phyloP scores from a whole-genome alignment of 768 basidiomycete species.

The Kwoniella bestiolae region DNA sequence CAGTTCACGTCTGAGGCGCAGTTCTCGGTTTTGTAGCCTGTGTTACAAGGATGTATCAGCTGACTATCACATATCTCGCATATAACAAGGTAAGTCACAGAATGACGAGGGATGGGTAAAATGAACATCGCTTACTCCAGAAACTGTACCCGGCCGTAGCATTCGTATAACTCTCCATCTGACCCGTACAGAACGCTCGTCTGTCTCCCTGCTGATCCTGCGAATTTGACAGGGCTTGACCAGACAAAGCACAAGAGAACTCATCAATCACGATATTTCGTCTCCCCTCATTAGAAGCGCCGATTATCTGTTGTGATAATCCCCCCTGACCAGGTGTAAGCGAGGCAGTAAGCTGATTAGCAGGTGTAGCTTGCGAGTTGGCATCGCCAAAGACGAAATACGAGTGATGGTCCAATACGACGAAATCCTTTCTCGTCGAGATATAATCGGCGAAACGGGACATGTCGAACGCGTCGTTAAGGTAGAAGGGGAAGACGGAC shows the following conservation, averaged over 20 bases:
- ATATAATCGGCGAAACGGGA: constrained; percentile 44
- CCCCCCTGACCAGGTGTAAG: constrained; percentile 33
- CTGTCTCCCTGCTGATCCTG: constrained; percentile 61
- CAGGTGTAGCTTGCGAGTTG: constrained; percentile 22
- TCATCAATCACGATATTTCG: constrained; percentile 49
- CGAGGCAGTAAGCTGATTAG: constrained; percentile 55
- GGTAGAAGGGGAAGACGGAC: constrained; percentile 51
- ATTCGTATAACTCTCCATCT: constrained; percentile 66
- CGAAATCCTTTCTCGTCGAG: constrained; percentile 57
- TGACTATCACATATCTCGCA: not conserved
- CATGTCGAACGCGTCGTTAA: constrained; percentile 52
- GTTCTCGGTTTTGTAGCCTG: constrained; percentile 68
- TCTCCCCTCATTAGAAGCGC: constrained; percentile 47
- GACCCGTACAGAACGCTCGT: constrained; percentile 65
- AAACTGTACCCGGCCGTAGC: constrained; percentile 70
- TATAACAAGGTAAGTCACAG: not conserved
- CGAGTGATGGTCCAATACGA: constrained; percentile 51
- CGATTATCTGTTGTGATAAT: constrained; percentile 33
- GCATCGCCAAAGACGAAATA: constrained; percentile 43
- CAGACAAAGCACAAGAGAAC: constrained; percentile 64
- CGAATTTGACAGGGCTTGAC: constrained; percentile 63
- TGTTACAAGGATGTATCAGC: not conserved
- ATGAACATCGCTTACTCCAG: constrained; percentile 64
- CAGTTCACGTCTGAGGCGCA: constrained; percentile 68
- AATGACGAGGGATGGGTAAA: not conserved